Percentiles rank a stretch among this genome's conserved stretches.
These are phyloP conservation scores for Dryadomyces quercivorus DNA, from an alignment of 2,329 filamentous ascomycete genomes.

Conservation along the genomic window DNA sequence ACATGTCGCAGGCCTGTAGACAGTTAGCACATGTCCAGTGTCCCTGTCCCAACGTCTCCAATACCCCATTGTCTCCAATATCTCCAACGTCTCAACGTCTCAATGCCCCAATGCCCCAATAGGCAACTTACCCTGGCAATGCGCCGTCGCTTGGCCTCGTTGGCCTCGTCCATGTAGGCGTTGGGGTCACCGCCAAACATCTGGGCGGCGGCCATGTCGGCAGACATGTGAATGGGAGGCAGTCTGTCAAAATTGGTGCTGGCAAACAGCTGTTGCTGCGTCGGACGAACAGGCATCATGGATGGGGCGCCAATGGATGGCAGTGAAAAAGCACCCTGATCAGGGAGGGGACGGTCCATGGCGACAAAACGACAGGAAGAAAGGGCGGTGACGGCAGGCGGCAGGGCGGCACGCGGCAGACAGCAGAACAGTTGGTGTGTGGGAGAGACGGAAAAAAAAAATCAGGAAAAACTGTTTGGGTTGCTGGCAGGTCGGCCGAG, in stretches of 20 bases:
- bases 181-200: constrained; percentile 44
- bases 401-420: too few relatives aligned
- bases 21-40: neutral
- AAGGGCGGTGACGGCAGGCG: neutral
- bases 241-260: constrained; percentile 48
- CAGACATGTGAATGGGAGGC: constrained; percentile 42
- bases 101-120: too few relatives aligned
- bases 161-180: constrained; percentile 49
- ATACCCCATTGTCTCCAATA: too few relatives aligned
- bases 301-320: constrained; percentile 40
- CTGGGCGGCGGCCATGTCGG: constrained; percentile 41
- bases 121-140: constrained; percentile 70
- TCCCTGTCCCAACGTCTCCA: too few relatives aligned
- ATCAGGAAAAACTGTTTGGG: too few relatives aligned
- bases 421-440: neutral
- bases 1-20: constrained; percentile 81
- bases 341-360: constrained; percentile 42
- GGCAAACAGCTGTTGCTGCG: constrained; percentile 54
- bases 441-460: neutral
- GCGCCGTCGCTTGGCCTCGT: constrained; percentile 76
- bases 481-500: neutral
- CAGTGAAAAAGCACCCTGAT: constrained; percentile 38
- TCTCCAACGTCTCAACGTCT: too few relatives aligned
- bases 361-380: neutral
- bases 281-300: constrained; percentile 46